Evolutionary conservation across 192 early-diverging fungal species (phyloP), one percentile per base, ranked within the genome.

Genomic region (Borealophlyctis nickersoniae): DNA sequence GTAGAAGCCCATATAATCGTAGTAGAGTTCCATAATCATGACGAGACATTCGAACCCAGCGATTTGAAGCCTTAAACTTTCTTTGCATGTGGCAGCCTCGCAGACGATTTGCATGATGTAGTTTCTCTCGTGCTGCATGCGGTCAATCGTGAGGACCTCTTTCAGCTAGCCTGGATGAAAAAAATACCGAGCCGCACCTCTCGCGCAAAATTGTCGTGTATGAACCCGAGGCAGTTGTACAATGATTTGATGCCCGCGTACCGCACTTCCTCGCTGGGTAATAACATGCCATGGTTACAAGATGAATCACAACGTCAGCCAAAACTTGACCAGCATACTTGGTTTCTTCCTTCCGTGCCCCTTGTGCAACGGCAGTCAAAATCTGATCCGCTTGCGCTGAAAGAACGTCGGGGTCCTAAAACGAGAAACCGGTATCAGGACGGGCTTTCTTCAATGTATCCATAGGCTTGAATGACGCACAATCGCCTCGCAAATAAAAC

Each of bases 91-190:
- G 19, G 67, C 59, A 23, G 92, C 92, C 73, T 95, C 95, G 71
- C 98, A 99, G 26, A 99, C 92, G 11, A 95, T 89, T 69, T 94
- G 91, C 98, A 99, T 99, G 52, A 99, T 94, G 57, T 91, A 93
- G 75, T 99, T 98, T 59, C 98, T 87, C 75, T 99, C 96, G 58
- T 83, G 87, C 78, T 89, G 57, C 49, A 36, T 49, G 11, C 33
- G 52, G 39, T 24, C 11, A 28, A 36, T 23, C 1, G 35, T 19
- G 30, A 45, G 39, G 7, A 45, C 7, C 39, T 45, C 39, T 45
- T 19, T 45, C 7, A 45, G 72, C 4, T 52, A 55, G 4, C 14
- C 34, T 11, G 55, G 4, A 29, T 39, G 29, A 5, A 27, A 74
- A 2, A 31, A 13, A n/a, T 32, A 2, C 2, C 24, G n/a, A 33